Base-by-base conservation (phyloP, 2,329 filamentous ascomycete species). In the Helminthosporium solani region DNA sequence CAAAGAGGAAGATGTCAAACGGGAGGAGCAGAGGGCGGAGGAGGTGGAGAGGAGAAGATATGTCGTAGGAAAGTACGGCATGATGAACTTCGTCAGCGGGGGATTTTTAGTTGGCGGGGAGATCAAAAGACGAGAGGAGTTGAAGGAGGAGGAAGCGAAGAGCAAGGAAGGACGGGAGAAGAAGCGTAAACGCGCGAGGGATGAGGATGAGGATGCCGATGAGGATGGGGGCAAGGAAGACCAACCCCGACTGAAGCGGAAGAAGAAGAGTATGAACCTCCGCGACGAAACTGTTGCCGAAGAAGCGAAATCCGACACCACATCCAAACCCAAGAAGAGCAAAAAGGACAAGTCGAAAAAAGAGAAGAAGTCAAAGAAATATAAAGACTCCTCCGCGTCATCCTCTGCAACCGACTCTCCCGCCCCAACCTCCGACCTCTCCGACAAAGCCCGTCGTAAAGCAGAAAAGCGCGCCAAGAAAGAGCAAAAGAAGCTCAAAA, bases 1-100 rank as follows among this genome's bases (percentile, higher is more conserved):
- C 40, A 94, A 90, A 70, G 84, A 92, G 39, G 81, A 75, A n/a
- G 80, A 83, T 39, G 74, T 94, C 28, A 80, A 86, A 68, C 80
- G 83, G 61, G 86, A 94, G 59, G 81, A 84, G 65, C 79, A 82
- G 60, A 79, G 79, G 37, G 78, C 85, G 56, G 80, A 87, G 46
- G 84, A 88, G 60, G 73, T 87, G 33, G 87, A 87, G 74, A 79
- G 88, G 61, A 83, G 83, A 52, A 75, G 84, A 36, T 95, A 90
- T 65, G 80, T 88, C 44, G 84, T 86, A 57, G 79, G 81, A 60
- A 88, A 85, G 70, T 91, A 85, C 73, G 90, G 90, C 1, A 78
- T 81, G 8, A 88, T 96, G 78, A 82, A 85, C 39, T 99, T 99
- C 70, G 86, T 99, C 19, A 84, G 79, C 47, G 94, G 90, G n/a